Evolutionary conservation across 305 asterid species (phyloP).

Genomic region (Fraxinus angustifolia): DNA sequence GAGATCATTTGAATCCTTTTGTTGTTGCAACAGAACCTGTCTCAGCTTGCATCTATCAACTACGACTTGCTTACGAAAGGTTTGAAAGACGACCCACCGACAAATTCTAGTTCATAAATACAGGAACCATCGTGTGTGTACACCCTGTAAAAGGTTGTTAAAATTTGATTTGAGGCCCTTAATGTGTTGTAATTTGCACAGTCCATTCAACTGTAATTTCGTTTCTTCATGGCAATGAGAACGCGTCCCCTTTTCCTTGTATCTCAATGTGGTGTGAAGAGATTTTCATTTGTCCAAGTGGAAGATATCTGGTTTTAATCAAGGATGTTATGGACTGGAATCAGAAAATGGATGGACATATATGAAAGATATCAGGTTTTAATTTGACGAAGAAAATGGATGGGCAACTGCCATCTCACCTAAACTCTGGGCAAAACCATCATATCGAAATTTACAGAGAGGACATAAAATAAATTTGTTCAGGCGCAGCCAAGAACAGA

Average conservation of each 20-base stretch:
- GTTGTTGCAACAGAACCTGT: slow-evolving; percentile 60
- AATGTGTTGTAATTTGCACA: neutral
- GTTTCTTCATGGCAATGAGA: neutral
- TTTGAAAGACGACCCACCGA: slow-evolving; percentile 70
- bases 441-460: neutral
- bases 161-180: neutral
- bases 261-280: neutral
- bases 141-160: neutral
- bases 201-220: neutral
- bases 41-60: slow-evolving; percentile 91
- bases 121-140: neutral
- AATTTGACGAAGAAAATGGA: too few species aligned
- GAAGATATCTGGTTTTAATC: neutral
- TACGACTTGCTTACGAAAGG: slow-evolving; percentile 90
- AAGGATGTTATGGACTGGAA: too few species aligned
- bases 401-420: neutral
- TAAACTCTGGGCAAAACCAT: neutral
- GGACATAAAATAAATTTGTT: neutral
- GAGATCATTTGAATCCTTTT: slow-evolving; percentile 12
- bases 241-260: neutral
- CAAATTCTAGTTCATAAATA: slow-evolving; percentile 44
- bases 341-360: neutral
- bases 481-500: neutral
- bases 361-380: too few species aligned
- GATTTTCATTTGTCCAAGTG: too few species aligned